These are phyloP conservation scores for Penicillium polonicum DNA, from an alignment of 2,329 filamentous ascomycete species.

Conservation along the genomic window DNA sequence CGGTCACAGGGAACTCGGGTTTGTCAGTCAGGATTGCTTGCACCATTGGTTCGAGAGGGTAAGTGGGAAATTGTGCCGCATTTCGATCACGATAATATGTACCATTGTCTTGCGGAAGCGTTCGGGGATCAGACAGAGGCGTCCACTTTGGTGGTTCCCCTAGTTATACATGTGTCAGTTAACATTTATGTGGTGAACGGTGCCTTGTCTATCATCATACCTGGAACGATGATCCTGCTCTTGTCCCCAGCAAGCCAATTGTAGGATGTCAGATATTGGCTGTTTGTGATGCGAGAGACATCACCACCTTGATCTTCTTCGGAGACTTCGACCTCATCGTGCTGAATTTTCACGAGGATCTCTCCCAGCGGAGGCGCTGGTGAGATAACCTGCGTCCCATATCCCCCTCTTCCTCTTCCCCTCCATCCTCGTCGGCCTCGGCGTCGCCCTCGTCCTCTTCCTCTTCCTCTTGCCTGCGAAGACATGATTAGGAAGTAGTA, in stretches of 20 bases:
- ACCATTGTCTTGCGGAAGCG: conserved; percentile 47
- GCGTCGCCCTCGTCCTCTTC: not conserved
- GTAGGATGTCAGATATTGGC: conserved; percentile 51
- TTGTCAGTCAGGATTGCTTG: conserved; percentile 43
- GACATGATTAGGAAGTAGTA: not conserved
- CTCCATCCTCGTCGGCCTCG: not conserved
- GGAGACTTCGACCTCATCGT: conserved; percentile 9
- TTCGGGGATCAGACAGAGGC: conserved; percentile 35
- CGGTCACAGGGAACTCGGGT: conserved; percentile 33
- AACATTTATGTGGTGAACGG: not conserved
- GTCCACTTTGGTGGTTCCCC: conserved; percentile 55
- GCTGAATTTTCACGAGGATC: conserved; percentile 16
- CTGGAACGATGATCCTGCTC: conserved; percentile 48
- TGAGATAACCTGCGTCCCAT: not conserved
- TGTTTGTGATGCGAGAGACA: conserved; percentile 36
- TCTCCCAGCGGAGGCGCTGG: conserved; percentile 17
- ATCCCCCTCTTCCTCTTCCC: not conserved
- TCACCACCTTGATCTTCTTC: not conserved
- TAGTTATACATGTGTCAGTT: conserved; percentile 24
- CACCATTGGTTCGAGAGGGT: conserved; percentile 49
- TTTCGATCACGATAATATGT: conserved; percentile 48
- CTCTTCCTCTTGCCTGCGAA: not conserved
- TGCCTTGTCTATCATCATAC: conserved; percentile 29
- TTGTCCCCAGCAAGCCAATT: conserved; percentile 47
- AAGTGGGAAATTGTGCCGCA: conserved; percentile 34